Evolutionary conservation across 2,329 filamentous ascomycete genomes (phyloP), one percentile per base, ranked within the genome.

Genomic region (Colletotrichum tropicicola): DNA sequence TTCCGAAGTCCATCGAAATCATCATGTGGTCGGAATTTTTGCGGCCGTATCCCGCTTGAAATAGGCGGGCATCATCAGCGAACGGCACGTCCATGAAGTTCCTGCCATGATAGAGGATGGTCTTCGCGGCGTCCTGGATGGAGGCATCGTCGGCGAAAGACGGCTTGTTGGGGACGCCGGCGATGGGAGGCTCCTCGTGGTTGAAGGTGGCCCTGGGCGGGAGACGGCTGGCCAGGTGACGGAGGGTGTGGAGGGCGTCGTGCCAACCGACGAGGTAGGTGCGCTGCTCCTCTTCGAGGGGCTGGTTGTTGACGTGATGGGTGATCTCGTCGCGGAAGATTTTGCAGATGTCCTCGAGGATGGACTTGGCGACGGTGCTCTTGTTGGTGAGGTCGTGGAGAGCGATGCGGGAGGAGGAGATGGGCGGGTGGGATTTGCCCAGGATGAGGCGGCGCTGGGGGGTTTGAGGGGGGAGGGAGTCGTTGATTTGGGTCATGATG

Each of bases 221-320:
- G n/a, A 13, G 17, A 41, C 3, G 15, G 37, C 8, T 13, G n/a
- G 44, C 35, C 12, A 57, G 13, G n/a, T 39, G 23, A 5, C 43
- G 43, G 32, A 57, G 21, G 17, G 54, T 28, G 21, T 57, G 54
- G n/a, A 57, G 32, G 10, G 54, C 54, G 12, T 57, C 54, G 41
- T 57, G 54, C 54, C 54, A 57, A 30, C 54, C 54, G 12, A 57
- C 54, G n/a, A 48, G 41, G 43, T 57, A 57, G 19, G 19, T 15
- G 4, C 27, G 21, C 30, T 57, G 30, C 0, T 57, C 54, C 37
- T 1, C 25, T 13, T 15, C 7, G 15, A 3, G 54, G 32, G 30
- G 5, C 2, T 19, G 19, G 9, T 1, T 27, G 6, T 2, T 15
- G 28, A 43, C 41, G 5, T 21, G 54, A 17, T 13, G 25, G 32